Evolutionary conservation across 441 rosid genomes (phyloP), one percentile per base, ranked within the genome.

Genomic region (Corymbia citriodora): DNA sequence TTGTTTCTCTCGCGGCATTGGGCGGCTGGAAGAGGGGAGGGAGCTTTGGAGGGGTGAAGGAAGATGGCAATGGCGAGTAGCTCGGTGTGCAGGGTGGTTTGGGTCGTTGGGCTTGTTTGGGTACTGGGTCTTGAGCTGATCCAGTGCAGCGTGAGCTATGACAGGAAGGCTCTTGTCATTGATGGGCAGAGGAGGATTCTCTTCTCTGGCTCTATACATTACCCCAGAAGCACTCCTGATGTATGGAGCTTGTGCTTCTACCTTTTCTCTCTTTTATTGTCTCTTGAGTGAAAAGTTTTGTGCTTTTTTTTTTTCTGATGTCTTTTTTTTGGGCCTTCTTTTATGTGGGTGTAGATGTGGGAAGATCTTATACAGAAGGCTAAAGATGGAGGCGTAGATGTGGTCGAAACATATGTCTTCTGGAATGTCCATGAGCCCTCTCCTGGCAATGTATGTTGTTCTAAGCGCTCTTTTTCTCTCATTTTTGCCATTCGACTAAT

Each of bases 161-260:
- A 95, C 90, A 92, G 93, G 89, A 95, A 93, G 91, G 94, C 96
- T 19, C 93, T 95, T 92, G 55, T 93, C 89, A 93, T 95, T 65
- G 92, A 95, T 92, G 96, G 95, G 87, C 95, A 94, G 91, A 93
- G 95, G 70, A 92, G 94, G 91, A 91, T 95, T 85, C 95, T 95
- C 31, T 92, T 95, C 92, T 95, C 96, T 49, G 96, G 96, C 13
- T 92, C 93, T 82, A 92, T 92, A 49, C 93, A 92, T 88, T 92
- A 92, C 88, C 93, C 93, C 21, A 90, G 96, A 90, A 95, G 95
- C 92, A 95, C 96, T 19, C 96, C 95, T 50, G 95, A 95, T 89
- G 96, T 95, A 93, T 45, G 29, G 70, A 87, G 50, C 82, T 90
- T 31, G n/a, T 45, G 19, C 18, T 40, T 88, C 88, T 68, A 17